Percentiles rank a stretch among this genome's conserved stretches.
phyloP scores from a whole-genome alignment of 139 green algal species.

The Coccomyxa sp. region DNA sequence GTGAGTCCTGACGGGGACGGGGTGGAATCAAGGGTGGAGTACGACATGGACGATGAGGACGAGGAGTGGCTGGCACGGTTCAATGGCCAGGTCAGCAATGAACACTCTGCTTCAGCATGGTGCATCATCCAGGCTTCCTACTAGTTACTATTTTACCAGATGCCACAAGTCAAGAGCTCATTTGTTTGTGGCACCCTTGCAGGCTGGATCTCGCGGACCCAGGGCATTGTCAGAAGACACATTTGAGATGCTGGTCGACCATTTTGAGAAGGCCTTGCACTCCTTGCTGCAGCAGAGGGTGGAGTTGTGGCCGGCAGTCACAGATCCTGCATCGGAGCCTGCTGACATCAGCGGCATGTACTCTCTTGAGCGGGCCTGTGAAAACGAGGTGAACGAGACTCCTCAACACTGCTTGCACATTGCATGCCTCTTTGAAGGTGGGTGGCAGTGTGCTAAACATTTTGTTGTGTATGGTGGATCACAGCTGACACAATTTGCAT shows the following conservation, averaged over 20 bases:
- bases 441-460: not conserved
- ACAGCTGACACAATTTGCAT: not conserved
- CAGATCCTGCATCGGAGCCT: not conserved
- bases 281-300: not conserved
- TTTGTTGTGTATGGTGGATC: not conserved
- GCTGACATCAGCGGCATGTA: not conserved
- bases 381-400: not conserved
- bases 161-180: not conserved
- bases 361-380: not conserved
- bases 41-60: constrained; percentile 25
- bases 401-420: not conserved
- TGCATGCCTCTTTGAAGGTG: not conserved
- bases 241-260: constrained; percentile 14
- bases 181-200: not conserved
- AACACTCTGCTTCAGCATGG: too few species aligned
- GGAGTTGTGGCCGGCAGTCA: not conserved
- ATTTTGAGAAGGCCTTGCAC: constrained; percentile 19
- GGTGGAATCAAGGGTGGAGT: constrained; percentile 28
- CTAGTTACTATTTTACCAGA: not conserved
- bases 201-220: not conserved
- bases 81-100: not conserved
- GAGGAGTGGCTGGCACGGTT: constrained; percentile 15
- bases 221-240: constrained; percentile 1
- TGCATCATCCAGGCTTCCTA: not conserved
- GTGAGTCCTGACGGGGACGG: constrained; percentile 34